Conservation (phyloP, 2,329 filamentous ascomycete species). For the Kalmusia sp. region DNA sequence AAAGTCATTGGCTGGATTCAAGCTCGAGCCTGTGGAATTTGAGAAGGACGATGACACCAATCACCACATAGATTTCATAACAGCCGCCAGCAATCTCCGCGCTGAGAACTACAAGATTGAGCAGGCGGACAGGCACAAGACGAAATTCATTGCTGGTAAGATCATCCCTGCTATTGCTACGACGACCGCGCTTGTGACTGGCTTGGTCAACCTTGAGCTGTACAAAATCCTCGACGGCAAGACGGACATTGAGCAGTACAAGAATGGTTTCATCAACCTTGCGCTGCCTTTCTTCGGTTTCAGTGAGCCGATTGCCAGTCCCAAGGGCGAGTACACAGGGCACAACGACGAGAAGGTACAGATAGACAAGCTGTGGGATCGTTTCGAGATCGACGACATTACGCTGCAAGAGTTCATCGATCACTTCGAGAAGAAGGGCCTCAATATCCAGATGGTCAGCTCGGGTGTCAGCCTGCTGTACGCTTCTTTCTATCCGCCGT, state of each 20-base stretch:
- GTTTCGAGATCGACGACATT: conserved; percentile 88
- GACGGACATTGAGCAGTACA: conserved; percentile 96
- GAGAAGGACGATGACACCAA: conserved; percentile 99
- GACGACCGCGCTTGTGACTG: conserved; percentile 93
- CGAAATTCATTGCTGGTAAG: conserved; percentile 99
- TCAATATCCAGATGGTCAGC: conserved; percentile 90
- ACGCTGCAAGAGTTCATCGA: conserved; percentile 84
- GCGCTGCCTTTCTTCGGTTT: conserved; percentile 98
- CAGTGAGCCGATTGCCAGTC: conserved; percentile 92
- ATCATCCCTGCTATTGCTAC: conserved; percentile 99
- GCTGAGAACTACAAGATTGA: conserved; percentile 98
- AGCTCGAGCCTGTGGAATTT: conserved; percentile 90
- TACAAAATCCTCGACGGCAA: conserved; percentile 98
- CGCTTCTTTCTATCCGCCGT: conserved; percentile 87
- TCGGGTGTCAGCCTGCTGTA: conserved; percentile 97
- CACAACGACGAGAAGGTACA: conserved; percentile 75
- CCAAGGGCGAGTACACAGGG: conserved; percentile 88
- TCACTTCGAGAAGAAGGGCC: conserved; percentile 78
- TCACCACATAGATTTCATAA: conserved; percentile 99
- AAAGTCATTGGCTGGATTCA: conserved; percentile 84
- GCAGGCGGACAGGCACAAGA: conserved; percentile 92
- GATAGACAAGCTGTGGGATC: conserved; percentile 97
- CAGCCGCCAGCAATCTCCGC: conserved; percentile 92
- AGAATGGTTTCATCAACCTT: conserved; percentile 98
- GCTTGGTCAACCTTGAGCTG: conserved; percentile 88